Base-by-base conservation (phyloP, 2,329 filamentous ascomycete genomes). In the Diaporthe sp. region DNA sequence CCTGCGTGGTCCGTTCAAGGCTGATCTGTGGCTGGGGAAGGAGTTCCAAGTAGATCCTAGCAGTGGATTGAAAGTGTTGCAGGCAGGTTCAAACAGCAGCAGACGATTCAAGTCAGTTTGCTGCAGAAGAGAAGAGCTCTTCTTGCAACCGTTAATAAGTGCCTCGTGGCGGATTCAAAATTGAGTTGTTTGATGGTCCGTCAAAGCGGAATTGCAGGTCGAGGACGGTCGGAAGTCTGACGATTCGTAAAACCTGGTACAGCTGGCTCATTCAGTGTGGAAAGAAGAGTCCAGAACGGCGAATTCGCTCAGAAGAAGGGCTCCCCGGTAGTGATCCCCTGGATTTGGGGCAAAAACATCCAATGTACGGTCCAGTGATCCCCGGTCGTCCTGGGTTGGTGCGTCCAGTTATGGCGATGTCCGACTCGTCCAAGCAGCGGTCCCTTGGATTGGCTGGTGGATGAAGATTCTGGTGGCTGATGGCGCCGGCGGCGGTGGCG, bases 401-500 rank as follows among this genome's bases (percentile, higher is more conserved):
- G 55, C 37, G 19, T 72, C 59, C 73, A 69, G 57, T 53, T 73
- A 44, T 72, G 59, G 59, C 58, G 46, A 65, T 65, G 61, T 73
- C 71, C 71, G 71, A 73, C 58, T 73, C 71, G 71, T 57, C 71
- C 58, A 44, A 59, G 28, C 46, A 55, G 61, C 51, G 46, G 58
- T 73, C 71, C 46, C 70, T 44, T 73, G 58, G 71, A 65, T 73
- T 73, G 71, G 71, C 71, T 59, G 58, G 19, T 19, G 37, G 58
- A 31, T 65, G 46, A 53, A 73, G 58, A 55, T 55, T 51, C 31
- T 46, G 71, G 71, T 73, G 71, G 71, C 71, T 73, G 44, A 46
- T 31, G 58, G 71, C 58, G 46, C 65, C 65, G 65, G 46, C 34
- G 58, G 71, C 61, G 58, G 71, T 73, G 71, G 71, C 71, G 58